phyloP scores from a whole-genome alignment of 2,329 filamentous ascomycete genomes.

The Penicillium sclerotiorum region DNA sequence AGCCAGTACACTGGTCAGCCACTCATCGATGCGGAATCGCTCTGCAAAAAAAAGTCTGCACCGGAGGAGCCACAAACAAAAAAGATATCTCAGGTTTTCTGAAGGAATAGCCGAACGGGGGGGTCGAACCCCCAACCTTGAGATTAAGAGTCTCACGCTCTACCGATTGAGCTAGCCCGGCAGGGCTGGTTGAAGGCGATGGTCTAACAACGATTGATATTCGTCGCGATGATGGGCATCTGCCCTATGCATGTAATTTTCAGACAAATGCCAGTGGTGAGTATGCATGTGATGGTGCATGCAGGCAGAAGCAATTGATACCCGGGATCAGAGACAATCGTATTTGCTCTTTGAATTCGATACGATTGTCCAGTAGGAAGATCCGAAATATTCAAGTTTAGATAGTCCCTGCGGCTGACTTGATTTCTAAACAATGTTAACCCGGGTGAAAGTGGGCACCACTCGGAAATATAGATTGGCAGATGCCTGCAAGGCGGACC shows the following conservation, averaged over 20 bases:
- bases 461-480: not conserved
- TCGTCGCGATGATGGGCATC: not conserved
- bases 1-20: conserved; percentile 1
- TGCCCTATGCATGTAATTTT: not conserved
- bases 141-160: conserved; percentile 55
- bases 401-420: too few relatives aligned
- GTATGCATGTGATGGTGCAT: too few relatives aligned
- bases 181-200: conserved; percentile 21
- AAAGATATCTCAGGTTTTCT: conserved; percentile 21
- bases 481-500: conserved; percentile 1
- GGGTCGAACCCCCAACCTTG: conserved; percentile 47
- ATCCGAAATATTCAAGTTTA: too few relatives aligned
- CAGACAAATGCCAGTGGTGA: too few relatives aligned
- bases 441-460: not conserved
- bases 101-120: conserved; percentile 41
- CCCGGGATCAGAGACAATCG: not conserved
- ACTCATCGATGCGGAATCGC: conserved; percentile 10
- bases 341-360: too few relatives aligned
- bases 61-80: conserved; percentile 16
- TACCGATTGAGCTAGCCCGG: conserved; percentile 56
- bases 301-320: not conserved
- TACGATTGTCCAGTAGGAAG: too few relatives aligned
- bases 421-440: not conserved
- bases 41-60: conserved; percentile 14
- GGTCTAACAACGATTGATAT: not conserved